Evolutionary conservation across 2,329 filamentous ascomycete species (phyloP).

Genomic region (Xylaria sp.): DNA sequence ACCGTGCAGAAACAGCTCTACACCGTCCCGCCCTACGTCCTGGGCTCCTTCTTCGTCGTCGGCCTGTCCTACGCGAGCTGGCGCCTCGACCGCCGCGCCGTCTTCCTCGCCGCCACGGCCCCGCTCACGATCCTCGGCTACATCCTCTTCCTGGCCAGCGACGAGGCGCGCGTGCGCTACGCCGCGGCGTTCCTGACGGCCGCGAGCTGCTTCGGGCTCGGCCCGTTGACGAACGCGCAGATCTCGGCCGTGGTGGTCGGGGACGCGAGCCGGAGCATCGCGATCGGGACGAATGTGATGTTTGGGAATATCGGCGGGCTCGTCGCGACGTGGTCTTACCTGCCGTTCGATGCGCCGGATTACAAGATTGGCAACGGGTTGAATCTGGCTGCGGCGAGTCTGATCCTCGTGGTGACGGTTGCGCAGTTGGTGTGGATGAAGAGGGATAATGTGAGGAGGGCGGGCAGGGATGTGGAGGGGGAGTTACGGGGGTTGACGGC

Average conservation of each 20-base stretch:
- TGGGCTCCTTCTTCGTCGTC: slow-evolving; percentile 62
- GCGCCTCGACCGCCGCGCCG: slow-evolving; percentile 52
- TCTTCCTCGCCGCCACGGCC: slow-evolving; percentile 55
- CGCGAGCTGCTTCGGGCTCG: slow-evolving; percentile 57
- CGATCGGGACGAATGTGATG: slow-evolving; percentile 65
- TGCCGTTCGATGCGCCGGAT: slow-evolving; percentile 58
- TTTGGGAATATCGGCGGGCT: slow-evolving; percentile 67
- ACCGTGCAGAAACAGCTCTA: slow-evolving; percentile 62
- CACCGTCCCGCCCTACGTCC: slow-evolving; percentile 65
- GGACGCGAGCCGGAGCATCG: slow-evolving; percentile 62
- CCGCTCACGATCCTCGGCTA: slow-evolving; percentile 65
- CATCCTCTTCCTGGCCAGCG: slow-evolving; percentile 61
- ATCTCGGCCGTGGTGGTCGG: slow-evolving; percentile 65
- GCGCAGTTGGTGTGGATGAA: slow-evolving; percentile 55
- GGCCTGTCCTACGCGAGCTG: slow-evolving; percentile 57
- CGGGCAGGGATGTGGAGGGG: slow-evolving; percentile 44
- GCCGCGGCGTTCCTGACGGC: slow-evolving; percentile 66
- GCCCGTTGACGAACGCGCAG: slow-evolving; percentile 61
- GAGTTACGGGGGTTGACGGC: slow-evolving; percentile 46
- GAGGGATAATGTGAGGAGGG: slow-evolving; percentile 53
- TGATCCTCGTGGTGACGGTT: slow-evolving; percentile 46
- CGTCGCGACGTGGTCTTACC: slow-evolving; percentile 60
- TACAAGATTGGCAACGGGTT: slow-evolving; percentile 68
- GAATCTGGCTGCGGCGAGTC: slow-evolving; percentile 54
- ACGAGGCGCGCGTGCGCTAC: slow-evolving; percentile 52